These are phyloP conservation scores for Magnolia officinalis DNA, from an alignment of 164 flowering plant genomes.

Conservation along the genomic window DNA sequence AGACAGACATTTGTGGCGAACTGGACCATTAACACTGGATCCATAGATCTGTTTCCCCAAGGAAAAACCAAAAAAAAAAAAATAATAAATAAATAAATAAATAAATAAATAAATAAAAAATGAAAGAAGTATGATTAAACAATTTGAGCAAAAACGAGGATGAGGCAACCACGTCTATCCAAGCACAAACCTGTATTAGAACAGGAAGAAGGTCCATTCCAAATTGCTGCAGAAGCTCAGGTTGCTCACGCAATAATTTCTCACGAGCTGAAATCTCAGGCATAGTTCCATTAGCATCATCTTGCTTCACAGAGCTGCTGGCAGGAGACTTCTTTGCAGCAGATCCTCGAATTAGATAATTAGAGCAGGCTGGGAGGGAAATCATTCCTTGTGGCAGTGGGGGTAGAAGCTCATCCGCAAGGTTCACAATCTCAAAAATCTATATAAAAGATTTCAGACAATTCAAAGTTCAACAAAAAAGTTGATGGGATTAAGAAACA, in stretches of 20 bases:
- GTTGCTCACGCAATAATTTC: conserved; percentile 77
- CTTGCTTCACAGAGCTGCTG: conserved; percentile 59
- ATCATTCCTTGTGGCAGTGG: conserved; percentile 92
- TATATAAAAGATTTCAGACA: conserved; percentile 13
- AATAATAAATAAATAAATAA: no score
- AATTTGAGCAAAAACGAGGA: background rate
- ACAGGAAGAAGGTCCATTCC: conserved; percentile 97
- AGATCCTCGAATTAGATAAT: conserved; percentile 61
- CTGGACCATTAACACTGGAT: conserved; percentile 95
- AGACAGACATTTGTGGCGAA: conserved; percentile 95
- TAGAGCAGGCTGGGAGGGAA: conserved; percentile 69
- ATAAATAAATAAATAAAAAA: background rate
- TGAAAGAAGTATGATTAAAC: background rate
- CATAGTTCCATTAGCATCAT: conserved; percentile 52
- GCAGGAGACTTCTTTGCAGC: conserved; percentile 46
- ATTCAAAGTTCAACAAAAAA: background rate
- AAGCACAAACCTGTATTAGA: conserved; percentile 64
- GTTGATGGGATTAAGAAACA: no score
- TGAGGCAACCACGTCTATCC: background rate
- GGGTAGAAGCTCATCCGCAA: conserved; percentile 98
- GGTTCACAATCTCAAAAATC: conserved; percentile 96
- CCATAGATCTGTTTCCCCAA: conserved; percentile 73
- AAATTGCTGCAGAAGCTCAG: conserved; percentile 92
- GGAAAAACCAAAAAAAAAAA: background rate
- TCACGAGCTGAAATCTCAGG: conserved; percentile 77